Conservation (phyloP, 2,329 filamentous ascomycete genomes). For the Rhinocladiella similis region DNA sequence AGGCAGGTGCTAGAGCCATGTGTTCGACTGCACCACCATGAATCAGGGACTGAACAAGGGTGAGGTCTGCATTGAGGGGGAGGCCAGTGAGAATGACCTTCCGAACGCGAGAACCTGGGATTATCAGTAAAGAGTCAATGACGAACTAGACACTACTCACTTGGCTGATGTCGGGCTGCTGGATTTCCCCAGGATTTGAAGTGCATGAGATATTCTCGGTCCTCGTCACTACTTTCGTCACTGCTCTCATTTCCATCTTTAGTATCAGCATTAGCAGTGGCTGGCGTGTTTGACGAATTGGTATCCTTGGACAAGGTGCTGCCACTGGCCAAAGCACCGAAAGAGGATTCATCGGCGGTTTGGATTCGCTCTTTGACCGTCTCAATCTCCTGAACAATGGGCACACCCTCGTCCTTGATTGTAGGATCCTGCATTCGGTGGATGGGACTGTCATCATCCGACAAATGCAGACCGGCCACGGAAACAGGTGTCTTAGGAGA, state of each 20-base stretch:
- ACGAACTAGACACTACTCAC: conserved; percentile 5
- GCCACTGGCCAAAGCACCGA: neutral
- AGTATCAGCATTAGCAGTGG: conserved; percentile 11
- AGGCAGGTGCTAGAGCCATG: conserved; percentile 28
- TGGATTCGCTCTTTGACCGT: neutral
- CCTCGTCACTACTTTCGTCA: conserved; percentile 22
- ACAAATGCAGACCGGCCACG: neutral
- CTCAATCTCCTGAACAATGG: neutral
- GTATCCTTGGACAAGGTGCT: neutral
- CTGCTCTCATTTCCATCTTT: conserved; percentile 1
- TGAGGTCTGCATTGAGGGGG: conserved; percentile 34
- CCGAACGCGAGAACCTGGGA: conserved; percentile 27
- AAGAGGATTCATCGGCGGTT: too few species aligned
- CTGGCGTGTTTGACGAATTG: conserved; percentile 13
- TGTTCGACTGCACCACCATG: conserved; percentile 41
- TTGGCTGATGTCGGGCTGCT: conserved; percentile 30
- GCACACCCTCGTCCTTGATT: neutral
- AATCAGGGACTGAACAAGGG: conserved; percentile 39
- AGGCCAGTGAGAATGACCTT: conserved; percentile 39
- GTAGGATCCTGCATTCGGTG: neutral
- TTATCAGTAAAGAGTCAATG: conserved; percentile 1
- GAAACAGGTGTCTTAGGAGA: conserved; percentile 1
- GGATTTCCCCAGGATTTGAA: conserved; percentile 37
- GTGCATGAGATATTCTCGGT: conserved; percentile 34
- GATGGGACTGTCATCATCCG: neutral